Conservation (phyloP, 2,329 filamentous ascomycete species). For the Conoideocrella luteorostrata region DNA sequence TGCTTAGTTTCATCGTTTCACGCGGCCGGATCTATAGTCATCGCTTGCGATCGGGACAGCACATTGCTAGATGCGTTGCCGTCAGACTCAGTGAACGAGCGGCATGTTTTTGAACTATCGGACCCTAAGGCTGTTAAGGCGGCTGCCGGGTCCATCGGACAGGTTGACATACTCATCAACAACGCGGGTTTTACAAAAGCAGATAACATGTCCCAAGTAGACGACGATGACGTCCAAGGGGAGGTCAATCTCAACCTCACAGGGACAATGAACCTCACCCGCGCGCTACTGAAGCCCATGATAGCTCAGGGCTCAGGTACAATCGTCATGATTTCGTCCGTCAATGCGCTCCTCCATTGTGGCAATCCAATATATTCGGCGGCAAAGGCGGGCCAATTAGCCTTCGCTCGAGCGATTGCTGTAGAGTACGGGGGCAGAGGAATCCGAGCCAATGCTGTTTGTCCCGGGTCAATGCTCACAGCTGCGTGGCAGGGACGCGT, state of each 20-base stretch:
- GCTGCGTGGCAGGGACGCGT: neutral
- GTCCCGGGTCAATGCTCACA: neutral
- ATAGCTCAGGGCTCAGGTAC: neutral
- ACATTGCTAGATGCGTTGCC: neutral
- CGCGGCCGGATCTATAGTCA: neutral
- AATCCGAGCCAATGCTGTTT: neutral
- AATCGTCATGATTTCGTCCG: neutral
- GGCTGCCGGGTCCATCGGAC: neutral
- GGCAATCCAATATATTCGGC: slow-evolving; percentile 2
- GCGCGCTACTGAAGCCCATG: neutral
- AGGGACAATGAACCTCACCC: neutral
- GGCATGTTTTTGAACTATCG: slow-evolving; percentile 1
- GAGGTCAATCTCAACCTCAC: neutral
- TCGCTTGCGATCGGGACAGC: neutral
- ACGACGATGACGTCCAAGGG: neutral
- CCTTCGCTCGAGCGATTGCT: slow-evolving; percentile 1
- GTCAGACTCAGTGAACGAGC: neutral
- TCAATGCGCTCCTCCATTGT: neutral
- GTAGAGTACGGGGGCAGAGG: neutral
- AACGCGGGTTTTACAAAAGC: slow-evolving; percentile 2
- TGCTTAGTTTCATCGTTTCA: neutral
- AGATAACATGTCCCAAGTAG: neutral
- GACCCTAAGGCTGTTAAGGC: neutral
- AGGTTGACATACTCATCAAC: neutral
- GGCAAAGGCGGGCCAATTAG: slow-evolving; percentile 1